Conservation (phyloP, 1,284 basidiomycete genomes). For the Cryptococcus wingfieldii region DNA sequence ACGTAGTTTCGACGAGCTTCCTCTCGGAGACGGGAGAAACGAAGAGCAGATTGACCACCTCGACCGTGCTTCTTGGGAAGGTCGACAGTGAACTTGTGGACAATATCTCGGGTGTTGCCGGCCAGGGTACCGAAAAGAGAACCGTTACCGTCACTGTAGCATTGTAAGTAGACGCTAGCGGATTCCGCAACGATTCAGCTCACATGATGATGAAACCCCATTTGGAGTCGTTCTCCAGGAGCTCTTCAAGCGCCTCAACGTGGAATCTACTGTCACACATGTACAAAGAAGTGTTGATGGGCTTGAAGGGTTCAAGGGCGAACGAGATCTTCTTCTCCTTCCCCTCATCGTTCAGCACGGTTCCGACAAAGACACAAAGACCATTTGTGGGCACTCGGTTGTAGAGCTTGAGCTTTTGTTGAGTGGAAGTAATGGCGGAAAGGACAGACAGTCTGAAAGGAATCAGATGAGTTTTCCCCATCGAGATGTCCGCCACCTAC, state of each 20-base stretch:
- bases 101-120: slow-evolving; percentile 94
- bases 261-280: slow-evolving; percentile 99
- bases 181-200: background rate
- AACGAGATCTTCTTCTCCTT: slow-evolving; percentile 99
- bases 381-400: slow-evolving; percentile 94
- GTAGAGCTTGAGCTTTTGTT: slow-evolving; percentile 96
- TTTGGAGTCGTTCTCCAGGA: slow-evolving; percentile 94
- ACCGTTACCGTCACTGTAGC: slow-evolving; percentile 39
- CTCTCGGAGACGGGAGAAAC: slow-evolving; percentile 99
- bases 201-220: slow-evolving; percentile 99
- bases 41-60: slow-evolving; percentile 98
- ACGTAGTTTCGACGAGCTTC: slow-evolving; percentile 99
- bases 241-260: slow-evolving; percentile 92
- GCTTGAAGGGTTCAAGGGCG: slow-evolving; percentile 96
- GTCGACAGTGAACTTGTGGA: slow-evolving; percentile 99
- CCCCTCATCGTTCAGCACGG: slow-evolving; percentile 95
- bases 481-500: slow-evolving; percentile 15
- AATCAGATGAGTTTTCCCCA: background rate
- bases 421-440: slow-evolving; percentile 97
- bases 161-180: too few relatives aligned
- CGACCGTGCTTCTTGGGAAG: slow-evolving; percentile 99
- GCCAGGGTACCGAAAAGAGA: slow-evolving; percentile 87
- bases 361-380: slow-evolving; percentile 94
- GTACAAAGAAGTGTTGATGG: slow-evolving; percentile 99
- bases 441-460: slow-evolving; percentile 71